Percentiles rank a stretch among this genome's conserved stretches.
phyloP scores from a whole-genome alignment of 768 basidiomycete genomes.

The Chalciporus chontae region DNA sequence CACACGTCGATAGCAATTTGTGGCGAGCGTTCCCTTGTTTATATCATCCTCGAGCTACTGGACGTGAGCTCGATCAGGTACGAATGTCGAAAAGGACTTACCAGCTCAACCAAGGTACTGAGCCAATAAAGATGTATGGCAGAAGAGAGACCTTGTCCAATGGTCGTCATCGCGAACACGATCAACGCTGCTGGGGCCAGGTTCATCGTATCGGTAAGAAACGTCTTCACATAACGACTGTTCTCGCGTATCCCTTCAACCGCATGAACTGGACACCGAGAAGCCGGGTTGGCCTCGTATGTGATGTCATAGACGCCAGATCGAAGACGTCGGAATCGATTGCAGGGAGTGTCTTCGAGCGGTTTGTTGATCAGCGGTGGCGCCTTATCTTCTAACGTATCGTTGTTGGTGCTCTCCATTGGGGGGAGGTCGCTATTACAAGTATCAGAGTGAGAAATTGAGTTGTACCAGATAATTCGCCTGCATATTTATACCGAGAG shows the following conservation, averaged over 20 bases:
- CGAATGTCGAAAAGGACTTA: slow-evolving; percentile 2
- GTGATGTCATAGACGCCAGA: slow-evolving; percentile 22
- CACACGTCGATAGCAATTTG: slow-evolving; percentile 14
- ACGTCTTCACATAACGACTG: slow-evolving; percentile 1
- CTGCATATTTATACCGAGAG: slow-evolving; percentile 17
- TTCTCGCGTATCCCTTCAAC: neutral
- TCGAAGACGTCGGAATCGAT: slow-evolving; percentile 12
- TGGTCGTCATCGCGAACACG: slow-evolving; percentile 24
- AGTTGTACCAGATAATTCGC: neutral
- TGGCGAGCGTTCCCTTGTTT: neutral
- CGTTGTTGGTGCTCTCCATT: neutral
- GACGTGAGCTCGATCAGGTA: neutral
- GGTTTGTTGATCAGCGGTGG: neutral
- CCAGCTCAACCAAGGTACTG: slow-evolving; percentile 28
- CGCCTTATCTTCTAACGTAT: neutral
- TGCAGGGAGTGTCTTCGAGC: neutral
- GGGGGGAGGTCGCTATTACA: neutral
- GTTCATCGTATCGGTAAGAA: slow-evolving; percentile 15
- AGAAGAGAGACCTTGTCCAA: slow-evolving; percentile 32
- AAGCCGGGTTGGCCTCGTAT: slow-evolving; percentile 15
- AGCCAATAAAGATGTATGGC: slow-evolving; percentile 36
- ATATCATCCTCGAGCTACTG: slow-evolving; percentile 13
- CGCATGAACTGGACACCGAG: neutral
- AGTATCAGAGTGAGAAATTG: neutral
- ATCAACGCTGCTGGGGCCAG: slow-evolving; percentile 20